Percentiles rank a stretch among this genome's conserved stretches.
Evolutionary conservation across 176 grass and related monocot genomes (phyloP).

Genomic region (Lolium perenne): DNA sequence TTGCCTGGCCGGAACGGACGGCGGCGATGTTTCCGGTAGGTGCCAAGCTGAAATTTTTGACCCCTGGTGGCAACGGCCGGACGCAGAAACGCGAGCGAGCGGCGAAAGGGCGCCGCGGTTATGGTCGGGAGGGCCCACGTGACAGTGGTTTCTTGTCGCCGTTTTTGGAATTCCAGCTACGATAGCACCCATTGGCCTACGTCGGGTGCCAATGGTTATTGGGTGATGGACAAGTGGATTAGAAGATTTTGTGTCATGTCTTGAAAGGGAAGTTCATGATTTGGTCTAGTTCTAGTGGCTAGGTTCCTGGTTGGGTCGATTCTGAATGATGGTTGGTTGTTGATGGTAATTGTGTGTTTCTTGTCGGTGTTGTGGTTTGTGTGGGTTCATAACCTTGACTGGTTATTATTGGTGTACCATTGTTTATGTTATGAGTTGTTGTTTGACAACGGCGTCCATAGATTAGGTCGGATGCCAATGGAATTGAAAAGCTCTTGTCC

Average conservation of each 20-base stretch:
- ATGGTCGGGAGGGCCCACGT: not conserved
- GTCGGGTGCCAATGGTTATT: not conserved
- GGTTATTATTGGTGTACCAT: not conserved
- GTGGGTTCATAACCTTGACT: not conserved
- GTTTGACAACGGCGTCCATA: too few relatives aligned
- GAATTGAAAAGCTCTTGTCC: too few relatives aligned
- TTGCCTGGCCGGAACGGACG: constrained; percentile 23
- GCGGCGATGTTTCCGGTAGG: constrained; percentile 22
- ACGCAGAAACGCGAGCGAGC: constrained; percentile 36
- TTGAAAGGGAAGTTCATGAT: not conserved
- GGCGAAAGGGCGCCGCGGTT: constrained; percentile 25
- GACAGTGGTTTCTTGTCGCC: not conserved
- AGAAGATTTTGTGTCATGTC: not conserved
- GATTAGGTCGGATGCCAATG: too few relatives aligned
- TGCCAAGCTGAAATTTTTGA: not conserved
- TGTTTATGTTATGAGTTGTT: too few relatives aligned
- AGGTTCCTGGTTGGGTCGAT: not conserved
- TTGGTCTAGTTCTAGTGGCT: not conserved
- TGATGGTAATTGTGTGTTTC: not conserved
- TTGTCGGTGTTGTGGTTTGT: not conserved
- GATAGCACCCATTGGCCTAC: not conserved
- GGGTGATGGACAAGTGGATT: not conserved
- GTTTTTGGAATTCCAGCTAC: not conserved
- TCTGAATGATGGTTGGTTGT: not conserved
- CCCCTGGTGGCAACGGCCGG: not conserved